Percentiles rank a stretch among this genome's conserved stretches.
These are phyloP conservation scores for Trapa bicornis DNA, from an alignment of 345 rosid species.

Conservation along the genomic window DNA sequence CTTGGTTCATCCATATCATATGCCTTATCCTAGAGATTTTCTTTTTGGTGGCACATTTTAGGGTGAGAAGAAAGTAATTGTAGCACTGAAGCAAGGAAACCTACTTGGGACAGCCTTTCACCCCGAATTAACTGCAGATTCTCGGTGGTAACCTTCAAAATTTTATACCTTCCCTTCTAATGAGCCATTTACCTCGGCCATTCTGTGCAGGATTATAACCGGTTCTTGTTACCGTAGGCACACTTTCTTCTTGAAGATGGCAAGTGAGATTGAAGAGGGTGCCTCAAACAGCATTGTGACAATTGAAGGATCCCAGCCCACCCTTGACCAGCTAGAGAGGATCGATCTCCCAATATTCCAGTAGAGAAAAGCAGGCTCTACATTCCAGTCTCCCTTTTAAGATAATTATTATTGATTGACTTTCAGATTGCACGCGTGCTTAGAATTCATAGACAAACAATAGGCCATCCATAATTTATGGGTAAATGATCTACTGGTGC, in stretches of 20 bases:
- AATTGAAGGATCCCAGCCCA: slow-evolving; percentile 26
- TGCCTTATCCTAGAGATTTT: slow-evolving; percentile 1
- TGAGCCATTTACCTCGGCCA: not conserved
- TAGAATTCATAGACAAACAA: not conserved
- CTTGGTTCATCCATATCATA: not conserved
- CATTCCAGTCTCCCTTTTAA: not conserved
- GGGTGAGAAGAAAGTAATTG: slow-evolving; percentile 73
- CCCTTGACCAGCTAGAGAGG: slow-evolving; percentile 26
- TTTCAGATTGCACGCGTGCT: not conserved
- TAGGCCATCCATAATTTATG: not conserved
- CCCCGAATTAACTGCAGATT: slow-evolving; percentile 87
- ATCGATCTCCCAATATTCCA: slow-evolving; percentile 69
- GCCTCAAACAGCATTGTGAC: slow-evolving; percentile 38
- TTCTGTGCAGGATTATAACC: not conserved
- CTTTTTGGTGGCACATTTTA: slow-evolving; percentile 15
- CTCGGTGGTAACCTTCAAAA: slow-evolving; percentile 53
- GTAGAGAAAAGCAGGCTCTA: slow-evolving; percentile 7
- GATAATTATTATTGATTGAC: not conserved
- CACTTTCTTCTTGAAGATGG: slow-evolving; percentile 80
- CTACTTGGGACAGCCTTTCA: slow-evolving; percentile 88
- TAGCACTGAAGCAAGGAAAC: slow-evolving; percentile 77
- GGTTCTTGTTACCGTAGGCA: slow-evolving; percentile 44
- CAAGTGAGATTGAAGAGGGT: slow-evolving; percentile 33
- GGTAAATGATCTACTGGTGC: not conserved
- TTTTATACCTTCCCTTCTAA: not conserved